Percentiles rank a stretch among this genome's conserved stretches.
Conservation (phyloP, 129 eudicot species). For the Flaveria linearis region DNA sequence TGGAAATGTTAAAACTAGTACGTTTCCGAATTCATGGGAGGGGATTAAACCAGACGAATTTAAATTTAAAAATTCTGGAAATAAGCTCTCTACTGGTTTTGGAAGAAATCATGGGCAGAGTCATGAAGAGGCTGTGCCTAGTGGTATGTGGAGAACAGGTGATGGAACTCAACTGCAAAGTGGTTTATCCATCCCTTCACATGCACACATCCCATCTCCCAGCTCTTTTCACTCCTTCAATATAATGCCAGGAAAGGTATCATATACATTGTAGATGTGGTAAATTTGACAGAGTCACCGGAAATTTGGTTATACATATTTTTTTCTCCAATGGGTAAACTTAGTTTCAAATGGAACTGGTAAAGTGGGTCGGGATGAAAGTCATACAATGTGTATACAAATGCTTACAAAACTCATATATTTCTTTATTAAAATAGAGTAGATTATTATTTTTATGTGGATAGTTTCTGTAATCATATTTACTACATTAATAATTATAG, state of each 20-base stretch:
- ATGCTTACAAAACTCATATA: background rate
- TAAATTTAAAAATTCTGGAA: constrained; percentile 44
- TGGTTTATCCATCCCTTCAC: constrained; percentile 46
- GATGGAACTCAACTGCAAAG: constrained; percentile 51
- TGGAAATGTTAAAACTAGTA: constrained; percentile 41
- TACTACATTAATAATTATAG: background rate
- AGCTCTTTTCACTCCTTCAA: constrained; percentile 56
- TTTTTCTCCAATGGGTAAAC: background rate
- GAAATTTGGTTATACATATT: background rate
- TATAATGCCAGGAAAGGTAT: constrained; percentile 66
- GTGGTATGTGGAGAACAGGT: constrained; percentile 59
- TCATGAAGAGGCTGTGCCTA: constrained; percentile 47
- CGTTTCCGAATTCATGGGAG: constrained; percentile 46
- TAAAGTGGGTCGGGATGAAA: background rate
- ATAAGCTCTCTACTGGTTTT: constrained; percentile 53
- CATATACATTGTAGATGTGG: background rate
- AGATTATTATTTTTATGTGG: background rate
- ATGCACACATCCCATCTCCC: constrained; percentile 52
- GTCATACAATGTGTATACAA: background rate
- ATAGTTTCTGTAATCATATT: background rate
- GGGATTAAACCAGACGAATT: constrained; percentile 41
- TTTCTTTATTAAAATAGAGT: background rate
- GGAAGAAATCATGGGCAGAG: constrained; percentile 42
- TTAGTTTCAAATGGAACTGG: background rate
- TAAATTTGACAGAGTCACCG: background rate